A percentile compares a stretch with the other conserved stretches of the same genome.
phyloP scores from a whole-genome alignment of 768 basidiomycete genomes.

The Kwoniella sp. region DNA sequence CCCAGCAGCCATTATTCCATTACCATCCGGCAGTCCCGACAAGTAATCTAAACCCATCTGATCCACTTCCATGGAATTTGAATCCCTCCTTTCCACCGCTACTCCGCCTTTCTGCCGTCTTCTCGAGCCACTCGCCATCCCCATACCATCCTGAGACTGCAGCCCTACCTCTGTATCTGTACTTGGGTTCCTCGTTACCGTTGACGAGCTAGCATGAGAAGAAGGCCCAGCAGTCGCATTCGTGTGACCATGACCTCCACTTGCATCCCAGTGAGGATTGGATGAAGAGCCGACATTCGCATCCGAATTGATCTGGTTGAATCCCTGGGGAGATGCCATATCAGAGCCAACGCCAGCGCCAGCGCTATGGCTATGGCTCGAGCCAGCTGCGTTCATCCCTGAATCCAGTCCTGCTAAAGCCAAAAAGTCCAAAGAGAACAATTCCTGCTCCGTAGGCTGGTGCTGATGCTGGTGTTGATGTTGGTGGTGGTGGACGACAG shows the following conservation, averaged over 20 bases:
- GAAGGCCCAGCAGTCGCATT: conserved; percentile 18
- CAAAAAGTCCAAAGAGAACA: conserved; percentile 18
- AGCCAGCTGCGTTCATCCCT: conserved; percentile 1
- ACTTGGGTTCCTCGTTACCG: conserved; percentile 8
- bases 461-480: conserved; percentile 1
- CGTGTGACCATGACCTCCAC: background rate
- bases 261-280: conserved; percentile 10
- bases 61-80: conserved; percentile 15
- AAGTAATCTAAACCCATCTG: conserved; percentile 10
- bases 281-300: background rate
- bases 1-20: background rate
- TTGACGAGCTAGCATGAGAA: conserved; percentile 9
- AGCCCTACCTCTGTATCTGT: background rate
- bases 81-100: background rate
- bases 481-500: background rate
- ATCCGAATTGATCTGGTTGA: background rate
- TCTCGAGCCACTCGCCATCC: background rate
- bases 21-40: background rate
- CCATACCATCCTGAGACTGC: background rate
- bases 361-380: no score
- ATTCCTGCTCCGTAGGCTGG: conserved; percentile 3
- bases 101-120: background rate
- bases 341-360: background rate
- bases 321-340: conserved; percentile 9
- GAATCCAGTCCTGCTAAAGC: conserved; percentile 19